These are phyloP conservation scores for Phialophora chinensis DNA, from an alignment of 2,329 filamentous ascomycete genomes.

Conservation along the genomic window DNA sequence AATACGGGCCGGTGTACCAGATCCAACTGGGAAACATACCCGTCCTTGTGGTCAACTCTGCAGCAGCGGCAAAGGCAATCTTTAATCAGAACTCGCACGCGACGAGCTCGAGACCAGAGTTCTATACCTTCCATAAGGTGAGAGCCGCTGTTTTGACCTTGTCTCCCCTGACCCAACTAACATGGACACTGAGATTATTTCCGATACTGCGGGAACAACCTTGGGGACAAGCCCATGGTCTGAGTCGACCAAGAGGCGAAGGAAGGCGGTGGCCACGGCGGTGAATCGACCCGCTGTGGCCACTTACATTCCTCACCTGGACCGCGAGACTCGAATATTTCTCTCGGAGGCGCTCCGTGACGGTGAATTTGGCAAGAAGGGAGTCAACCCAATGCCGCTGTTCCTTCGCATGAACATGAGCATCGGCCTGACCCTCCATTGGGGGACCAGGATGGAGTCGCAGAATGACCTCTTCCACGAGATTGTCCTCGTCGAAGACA, in stretches of 20 bases:
- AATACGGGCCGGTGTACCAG: conserved; percentile 60
- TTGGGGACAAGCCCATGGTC: conserved; percentile 71
- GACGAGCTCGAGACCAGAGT: conserved; percentile 60
- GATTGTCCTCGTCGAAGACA: conserved; percentile 68
- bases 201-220: conserved; percentile 62
- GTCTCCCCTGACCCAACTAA: not conserved
- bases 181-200: conserved; percentile 49
- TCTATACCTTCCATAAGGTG: conserved; percentile 63
- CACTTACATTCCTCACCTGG: conserved; percentile 66
- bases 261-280: conserved; percentile 69
- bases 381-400: conserved; percentile 70
- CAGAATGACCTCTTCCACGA: conserved; percentile 65
- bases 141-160: not conserved
- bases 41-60: conserved; percentile 62
- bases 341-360: conserved; percentile 64
- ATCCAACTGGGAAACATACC: conserved; percentile 64
- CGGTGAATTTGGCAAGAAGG: conserved; percentile 59
- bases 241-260: conserved; percentile 66
- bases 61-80: conserved; percentile 56
- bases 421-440: conserved; percentile 68
- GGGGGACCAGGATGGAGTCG: conserved; percentile 65
- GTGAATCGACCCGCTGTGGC: conserved; percentile 69
- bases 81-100: conserved; percentile 61
- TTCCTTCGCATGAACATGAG: conserved; percentile 69
- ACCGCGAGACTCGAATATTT: conserved; percentile 67